Base-by-base conservation (phyloP, 2,329 filamentous ascomycete species). In the Graphilbum fragrans region DNA sequence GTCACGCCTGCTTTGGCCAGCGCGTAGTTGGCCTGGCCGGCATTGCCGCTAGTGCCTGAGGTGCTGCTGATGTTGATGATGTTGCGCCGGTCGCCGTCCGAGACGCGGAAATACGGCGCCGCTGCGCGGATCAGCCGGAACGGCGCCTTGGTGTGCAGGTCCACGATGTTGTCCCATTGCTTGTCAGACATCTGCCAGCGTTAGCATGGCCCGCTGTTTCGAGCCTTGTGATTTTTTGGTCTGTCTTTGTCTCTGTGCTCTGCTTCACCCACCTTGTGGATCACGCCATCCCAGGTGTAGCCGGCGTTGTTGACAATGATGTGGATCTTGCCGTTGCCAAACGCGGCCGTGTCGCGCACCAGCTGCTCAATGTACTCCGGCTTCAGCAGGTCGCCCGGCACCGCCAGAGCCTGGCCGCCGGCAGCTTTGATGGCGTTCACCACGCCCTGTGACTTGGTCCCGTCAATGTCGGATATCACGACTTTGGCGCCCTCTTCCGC, bases 301-400 rank as follows among this genome's bases (percentile, higher is more conserved):
- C 86, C 86, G 1, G 86, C 87, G 58, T 94, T 94, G 63, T 94
- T 93, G 45, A 94, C 83, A 43, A 94, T 81, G 57, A 92, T 82
- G 60, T 94, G 82, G 47, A 94, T 87, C 68, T 93, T 93, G 54
- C 86, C 86, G 49, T 72, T 67, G 44, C 87, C 87, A 55, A 94
- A 93, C 37, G 80, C 80, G 1, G 84, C 86, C 0, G 86, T 72
- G 54, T 78, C 75, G 55, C 78, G 68, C 21, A 94, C 77, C n/a
- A 94, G 72, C 10, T 69, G 64, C 45, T 76, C 69, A 55, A 88
- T 71, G 60, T 92, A 90, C 18, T 67, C 63, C 37, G 75, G 66
- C 55, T 85, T 72, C 19, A 86, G 70, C 55, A 94, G 74, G 55
- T 94, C 86, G 45, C 87, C 87, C 0, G 77, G 66, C 0, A 92